phyloP scores from a whole-genome alignment of 1,284 basidiomycete genomes.

The Volvariella volvacea region DNA sequence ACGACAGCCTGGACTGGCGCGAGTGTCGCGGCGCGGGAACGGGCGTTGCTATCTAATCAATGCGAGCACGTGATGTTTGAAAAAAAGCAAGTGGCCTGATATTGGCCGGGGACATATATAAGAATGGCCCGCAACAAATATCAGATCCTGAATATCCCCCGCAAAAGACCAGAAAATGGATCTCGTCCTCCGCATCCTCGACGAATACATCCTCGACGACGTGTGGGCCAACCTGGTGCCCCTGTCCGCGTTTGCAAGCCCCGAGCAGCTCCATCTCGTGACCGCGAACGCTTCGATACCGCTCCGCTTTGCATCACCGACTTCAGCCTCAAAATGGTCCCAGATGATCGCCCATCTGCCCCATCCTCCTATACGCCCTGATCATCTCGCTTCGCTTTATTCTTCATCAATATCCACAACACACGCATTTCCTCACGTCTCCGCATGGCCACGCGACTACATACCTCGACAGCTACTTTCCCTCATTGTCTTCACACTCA shows the following conservation, averaged over 20 bases:
- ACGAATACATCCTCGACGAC: conserved; percentile 74
- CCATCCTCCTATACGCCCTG: conserved; percentile 40
- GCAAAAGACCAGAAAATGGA: conserved; percentile 55
- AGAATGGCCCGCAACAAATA: conserved; percentile 1
- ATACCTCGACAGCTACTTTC: conserved; percentile 77
- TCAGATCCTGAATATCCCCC: background rate
- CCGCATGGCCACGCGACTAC: conserved; percentile 78
- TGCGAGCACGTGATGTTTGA: background rate
- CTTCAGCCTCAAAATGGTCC: conserved; percentile 38
- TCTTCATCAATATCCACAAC: conserved; percentile 16
- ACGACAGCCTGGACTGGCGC: too few species aligned
- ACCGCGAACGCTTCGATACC: conserved; percentile 24
- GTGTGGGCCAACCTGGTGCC: conserved; percentile 75
- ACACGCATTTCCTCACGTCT: conserved; percentile 28
- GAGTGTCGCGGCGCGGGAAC: too few species aligned
- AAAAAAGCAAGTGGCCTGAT: conserved; percentile 1
- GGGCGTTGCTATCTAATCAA: background rate
- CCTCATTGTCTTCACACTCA: conserved; percentile 66
- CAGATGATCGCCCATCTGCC: conserved; percentile 52
- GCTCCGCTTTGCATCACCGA: conserved; percentile 24
- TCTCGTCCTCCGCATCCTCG: conserved; percentile 65
- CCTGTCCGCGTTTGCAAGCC: conserved; percentile 43
- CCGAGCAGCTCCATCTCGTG: background rate
- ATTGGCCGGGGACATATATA: background rate
- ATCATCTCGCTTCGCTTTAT: conserved; percentile 26